These are phyloP conservation scores for Monosporozyma yasuniensis DNA, from an alignment of 805 yeast genomes.

Conservation along the genomic window DNA sequence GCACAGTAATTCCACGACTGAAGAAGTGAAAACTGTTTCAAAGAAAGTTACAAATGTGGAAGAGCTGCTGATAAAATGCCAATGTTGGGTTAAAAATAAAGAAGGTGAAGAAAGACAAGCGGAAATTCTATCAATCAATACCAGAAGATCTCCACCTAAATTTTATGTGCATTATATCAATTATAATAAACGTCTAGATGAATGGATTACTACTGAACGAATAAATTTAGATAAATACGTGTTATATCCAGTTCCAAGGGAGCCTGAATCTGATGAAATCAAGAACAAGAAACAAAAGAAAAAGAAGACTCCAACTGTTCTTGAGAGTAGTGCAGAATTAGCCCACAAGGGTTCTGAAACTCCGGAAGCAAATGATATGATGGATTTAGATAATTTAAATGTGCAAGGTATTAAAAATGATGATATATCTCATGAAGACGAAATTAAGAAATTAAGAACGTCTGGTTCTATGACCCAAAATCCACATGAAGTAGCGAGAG, in stretches of 20 bases:
- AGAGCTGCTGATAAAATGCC: conserved; percentile 67
- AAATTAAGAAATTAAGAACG: conserved; percentile 81
- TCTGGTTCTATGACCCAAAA: conserved; percentile 97
- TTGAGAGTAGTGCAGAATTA: conserved; percentile 2
- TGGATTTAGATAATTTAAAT: conserved; percentile 77
- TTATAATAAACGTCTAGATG: conserved; percentile 92
- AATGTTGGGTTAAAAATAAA: conserved; percentile 61
- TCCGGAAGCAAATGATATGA: conserved; percentile 45
- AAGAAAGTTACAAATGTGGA: conserved; percentile 30
- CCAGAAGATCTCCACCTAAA: conserved; percentile 65
- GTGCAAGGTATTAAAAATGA: conserved; percentile 73
- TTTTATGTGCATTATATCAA: conserved; percentile 93
- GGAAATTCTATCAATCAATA: conserved; percentile 70
- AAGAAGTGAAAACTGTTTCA: conserved; percentile 22
- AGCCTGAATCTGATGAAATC: conserved; percentile 35
- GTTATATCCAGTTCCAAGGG: conserved; percentile 56
- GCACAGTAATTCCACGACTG: conserved; percentile 5
- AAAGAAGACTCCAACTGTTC: conserved; percentile 20
- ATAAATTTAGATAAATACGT: conserved; percentile 67
- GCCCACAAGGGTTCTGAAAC: conserved; percentile 15
- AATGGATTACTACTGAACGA: conserved; percentile 73
- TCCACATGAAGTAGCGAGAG: conserved; percentile 77
- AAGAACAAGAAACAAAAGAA: conserved; percentile 32
- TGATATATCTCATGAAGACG: conserved; percentile 79
- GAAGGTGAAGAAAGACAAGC: conserved; percentile 76